Evolutionary conservation across 176 grass and related monocot genomes (phyloP).

Genomic region (Bolboschoenus planiculmis): DNA sequence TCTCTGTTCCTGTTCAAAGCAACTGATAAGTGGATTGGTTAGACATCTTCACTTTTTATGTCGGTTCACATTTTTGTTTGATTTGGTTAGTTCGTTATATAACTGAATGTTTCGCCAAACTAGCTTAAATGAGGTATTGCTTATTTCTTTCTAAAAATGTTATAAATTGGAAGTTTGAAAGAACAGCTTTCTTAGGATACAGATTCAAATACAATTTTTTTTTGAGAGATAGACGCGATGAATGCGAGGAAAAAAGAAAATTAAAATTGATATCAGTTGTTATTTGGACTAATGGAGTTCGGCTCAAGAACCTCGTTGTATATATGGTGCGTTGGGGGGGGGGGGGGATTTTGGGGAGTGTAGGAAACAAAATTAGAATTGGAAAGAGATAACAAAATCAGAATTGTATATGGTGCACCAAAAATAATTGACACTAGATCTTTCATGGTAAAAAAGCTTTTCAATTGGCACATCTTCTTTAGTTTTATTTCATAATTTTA

Average conservation of each 20-base stretch:
- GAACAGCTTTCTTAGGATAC: background rate
- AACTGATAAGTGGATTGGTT: conserved; percentile 11
- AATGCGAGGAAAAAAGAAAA: too few relatives aligned
- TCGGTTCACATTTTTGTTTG: background rate
- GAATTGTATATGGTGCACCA: too few relatives aligned
- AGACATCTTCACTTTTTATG: conserved; percentile 10
- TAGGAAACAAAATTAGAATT: too few relatives aligned
- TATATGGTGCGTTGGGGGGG: too few relatives aligned
- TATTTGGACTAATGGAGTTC: too few relatives aligned
- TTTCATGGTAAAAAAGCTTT: background rate
- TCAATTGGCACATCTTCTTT: background rate
- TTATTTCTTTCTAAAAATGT: background rate
- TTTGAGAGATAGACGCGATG: too few relatives aligned
- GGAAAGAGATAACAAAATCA: too few relatives aligned
- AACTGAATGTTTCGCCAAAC: background rate
- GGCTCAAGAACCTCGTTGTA: too few relatives aligned
- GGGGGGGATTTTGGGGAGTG: too few relatives aligned
- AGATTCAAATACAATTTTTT: too few relatives aligned
- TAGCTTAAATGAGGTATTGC: background rate
- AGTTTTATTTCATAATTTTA: background rate
- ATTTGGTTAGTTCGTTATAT: background rate
- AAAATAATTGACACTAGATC: background rate
- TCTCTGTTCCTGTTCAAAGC: background rate
- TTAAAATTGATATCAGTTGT: too few relatives aligned
- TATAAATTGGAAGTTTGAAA: background rate